Evolutionary conservation across 179 eudicot genomes (phyloP).

Genomic region (Actinidia arguta): DNA sequence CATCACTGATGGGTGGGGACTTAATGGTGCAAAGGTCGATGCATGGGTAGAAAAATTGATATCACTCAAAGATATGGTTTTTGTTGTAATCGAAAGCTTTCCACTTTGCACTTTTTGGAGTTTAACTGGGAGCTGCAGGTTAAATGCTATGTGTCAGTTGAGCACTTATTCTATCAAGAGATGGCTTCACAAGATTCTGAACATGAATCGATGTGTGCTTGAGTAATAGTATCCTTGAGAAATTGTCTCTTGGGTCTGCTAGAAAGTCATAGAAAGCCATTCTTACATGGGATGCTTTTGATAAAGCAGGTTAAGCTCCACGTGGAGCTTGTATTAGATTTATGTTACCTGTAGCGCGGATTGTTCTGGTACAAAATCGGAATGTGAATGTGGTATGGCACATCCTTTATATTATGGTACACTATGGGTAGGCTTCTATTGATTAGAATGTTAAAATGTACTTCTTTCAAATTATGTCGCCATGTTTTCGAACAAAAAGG

Average conservation of each 20-base stretch:
- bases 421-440: no score
- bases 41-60: not conserved
- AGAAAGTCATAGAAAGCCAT: not conserved
- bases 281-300: not conserved
- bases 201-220: not conserved
- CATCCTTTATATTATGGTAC: no score
- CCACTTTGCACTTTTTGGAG: constrained; percentile 18
- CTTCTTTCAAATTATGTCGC: no score
- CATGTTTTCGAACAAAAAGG: no score
- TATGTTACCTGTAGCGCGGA: no score
- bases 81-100: constrained; percentile 22
- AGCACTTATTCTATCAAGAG: not conserved
- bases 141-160: not conserved
- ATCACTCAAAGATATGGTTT: constrained; percentile 15
- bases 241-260: not conserved
- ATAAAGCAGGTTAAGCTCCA: not conserved
- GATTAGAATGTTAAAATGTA: no score
- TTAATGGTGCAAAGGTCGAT: constrained; percentile 19
- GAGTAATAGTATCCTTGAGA: not conserved
- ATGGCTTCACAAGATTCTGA: constrained; percentile 1
- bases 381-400: no score
- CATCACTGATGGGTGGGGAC: constrained; percentile 14
- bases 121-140: not conserved
- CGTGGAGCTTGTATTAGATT: not conserved
- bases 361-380: no score